Conservation (phyloP, 164 flowering plant genomes). For the Platanus orientalis region DNA sequence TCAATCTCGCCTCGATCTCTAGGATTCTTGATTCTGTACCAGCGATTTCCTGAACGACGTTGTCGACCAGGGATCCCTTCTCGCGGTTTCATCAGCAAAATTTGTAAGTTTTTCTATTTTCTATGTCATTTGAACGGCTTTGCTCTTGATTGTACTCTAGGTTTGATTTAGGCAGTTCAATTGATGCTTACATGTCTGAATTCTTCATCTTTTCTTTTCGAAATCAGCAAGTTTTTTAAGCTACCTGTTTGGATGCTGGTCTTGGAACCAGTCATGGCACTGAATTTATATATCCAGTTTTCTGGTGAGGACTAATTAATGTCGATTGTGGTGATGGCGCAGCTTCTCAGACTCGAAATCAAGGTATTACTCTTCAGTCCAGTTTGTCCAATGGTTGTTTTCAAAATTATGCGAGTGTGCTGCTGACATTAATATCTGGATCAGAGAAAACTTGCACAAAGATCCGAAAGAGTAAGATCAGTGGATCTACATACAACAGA, state of each 20-base stretch:
- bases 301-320: slow-evolving; percentile 14
- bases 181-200: background rate
- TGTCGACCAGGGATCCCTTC: background rate
- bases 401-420: background rate
- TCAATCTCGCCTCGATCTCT: slow-evolving; percentile 5
- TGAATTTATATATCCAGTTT: slow-evolving; percentile 25
- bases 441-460: slow-evolving; percentile 17
- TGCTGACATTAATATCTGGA: slow-evolving; percentile 5
- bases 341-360: slow-evolving; percentile 94
- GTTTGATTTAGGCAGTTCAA: background rate
- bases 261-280: background rate
- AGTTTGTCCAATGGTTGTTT: background rate
- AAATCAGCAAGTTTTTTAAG: background rate
- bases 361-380: slow-evolving; percentile 46
- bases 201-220: background rate
- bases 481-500: slow-evolving; percentile 17
- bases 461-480: slow-evolving; percentile 15
- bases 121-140: background rate
- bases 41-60: background rate
- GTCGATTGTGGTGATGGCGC: slow-evolving; percentile 15
- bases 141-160: background rate
- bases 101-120: slow-evolving; percentile 30
- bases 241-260: slow-evolving; percentile 2
- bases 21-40: slow-evolving; percentile 9
- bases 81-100: slow-evolving; percentile 14